Base-by-base conservation (phyloP, 2,329 filamentous ascomycete species). In the Immersiporthe knoxdaviesiana region DNA sequence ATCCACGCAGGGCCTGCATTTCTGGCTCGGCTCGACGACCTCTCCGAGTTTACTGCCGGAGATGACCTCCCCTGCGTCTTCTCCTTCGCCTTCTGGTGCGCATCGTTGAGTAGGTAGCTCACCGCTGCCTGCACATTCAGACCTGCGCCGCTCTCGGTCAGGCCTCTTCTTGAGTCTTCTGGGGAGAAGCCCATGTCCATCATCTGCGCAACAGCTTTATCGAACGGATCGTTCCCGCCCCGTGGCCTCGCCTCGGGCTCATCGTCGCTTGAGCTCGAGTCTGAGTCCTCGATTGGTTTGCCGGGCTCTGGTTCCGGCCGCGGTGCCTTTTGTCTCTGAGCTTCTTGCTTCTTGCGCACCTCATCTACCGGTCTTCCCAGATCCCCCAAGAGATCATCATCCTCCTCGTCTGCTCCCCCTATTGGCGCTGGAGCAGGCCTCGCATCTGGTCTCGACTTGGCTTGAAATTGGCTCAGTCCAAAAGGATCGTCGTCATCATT, bases 161-260 rank as follows among this genome's bases (percentile, higher is more conserved):
- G 81, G 6, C 94, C 96, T 72, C 91, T 85, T 66, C 87, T 87
- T n/a, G 96, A 91, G 75, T 94, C 93, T 69, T 97, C 92, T 0
- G 90, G 86, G 0, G 93, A 89, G 74, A 99, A 99, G 0, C 96
- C 96, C 88, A 98, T 98, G 73, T 97, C 95, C 3, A 97, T 89
- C 35, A 99, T 82, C 77, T 98, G 93, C 12, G 92, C 93, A 35
- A 98, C 88, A 12, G 94, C 92, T 73, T 87, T 88, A 76, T 97
- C 93, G 69, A 91, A 90, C 1, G 88, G 88, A 74, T 93, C 90
- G 47, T 87, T 70, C 37, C 75, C 56, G 14, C 32, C 80, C 72
- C 70, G 83, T 78, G 73, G 79, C 66, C 71, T 70, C 73, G 44
- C 72, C 69, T 75, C 75, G 8, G 41, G 30, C 21, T 77, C 77